Percentiles rank a stretch among this genome's conserved stretches.
phyloP scores from a whole-genome alignment of 1,284 basidiomycete genomes.

The Ganoderma lingzhi region DNA sequence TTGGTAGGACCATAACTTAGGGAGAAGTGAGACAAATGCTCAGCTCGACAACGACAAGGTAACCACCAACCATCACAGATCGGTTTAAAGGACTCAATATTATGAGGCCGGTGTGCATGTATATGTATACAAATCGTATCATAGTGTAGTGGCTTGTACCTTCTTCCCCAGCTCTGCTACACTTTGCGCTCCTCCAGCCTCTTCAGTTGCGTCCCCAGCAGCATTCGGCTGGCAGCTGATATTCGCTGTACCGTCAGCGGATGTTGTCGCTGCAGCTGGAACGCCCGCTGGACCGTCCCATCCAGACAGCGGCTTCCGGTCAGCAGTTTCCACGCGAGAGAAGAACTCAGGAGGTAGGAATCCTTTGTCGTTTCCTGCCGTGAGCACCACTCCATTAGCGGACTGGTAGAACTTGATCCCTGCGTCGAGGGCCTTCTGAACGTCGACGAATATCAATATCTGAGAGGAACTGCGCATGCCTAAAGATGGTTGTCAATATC shows the following conservation, averaged over 20 bases:
- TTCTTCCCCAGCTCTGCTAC: constrained; percentile 19
- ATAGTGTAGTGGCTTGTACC: constrained; percentile 19
- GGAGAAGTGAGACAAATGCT: background rate
- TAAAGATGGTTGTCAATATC: constrained; percentile 37
- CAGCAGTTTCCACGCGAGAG: constrained; percentile 58
- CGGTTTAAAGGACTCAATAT: no score
- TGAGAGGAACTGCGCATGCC: constrained; percentile 82
- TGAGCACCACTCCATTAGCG: constrained; percentile 86
- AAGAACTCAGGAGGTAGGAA: constrained; percentile 69
- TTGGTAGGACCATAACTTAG: background rate
- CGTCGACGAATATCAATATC: constrained; percentile 80
- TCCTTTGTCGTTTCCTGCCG: constrained; percentile 71
- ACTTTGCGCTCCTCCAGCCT: background rate
- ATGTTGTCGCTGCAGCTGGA: background rate
- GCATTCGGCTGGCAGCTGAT: background rate
- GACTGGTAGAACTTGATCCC: constrained; percentile 81
- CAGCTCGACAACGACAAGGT: background rate
- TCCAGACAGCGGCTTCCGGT: constrained; percentile 43
- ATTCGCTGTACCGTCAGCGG: background rate
- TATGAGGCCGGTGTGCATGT: background rate
- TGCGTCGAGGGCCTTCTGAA: constrained; percentile 73
- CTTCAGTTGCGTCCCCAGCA: background rate
- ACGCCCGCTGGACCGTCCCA: constrained; percentile 41
- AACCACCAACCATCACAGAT: background rate
- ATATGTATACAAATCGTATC: background rate